A percentile compares a stretch with the other conserved stretches of the same genome.
Evolutionary conservation across 2,329 filamentous ascomycete genomes (phyloP).

Genomic region (Zymoseptoria tritici): DNA sequence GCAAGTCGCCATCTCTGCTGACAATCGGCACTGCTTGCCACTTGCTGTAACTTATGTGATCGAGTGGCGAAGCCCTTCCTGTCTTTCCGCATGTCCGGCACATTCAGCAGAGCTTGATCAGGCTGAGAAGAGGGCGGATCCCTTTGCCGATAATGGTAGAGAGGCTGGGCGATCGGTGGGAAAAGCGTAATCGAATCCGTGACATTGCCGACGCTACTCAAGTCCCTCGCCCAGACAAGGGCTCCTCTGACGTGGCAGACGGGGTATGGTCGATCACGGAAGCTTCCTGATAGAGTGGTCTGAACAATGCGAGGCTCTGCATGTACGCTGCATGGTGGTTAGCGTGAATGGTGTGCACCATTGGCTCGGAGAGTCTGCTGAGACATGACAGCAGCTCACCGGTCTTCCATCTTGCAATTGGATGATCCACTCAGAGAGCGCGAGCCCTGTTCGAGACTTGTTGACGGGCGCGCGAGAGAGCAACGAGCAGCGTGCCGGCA

Average conservation of each 20-base stretch:
- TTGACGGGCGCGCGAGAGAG: neutral
- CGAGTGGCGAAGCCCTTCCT: constrained; percentile 37
- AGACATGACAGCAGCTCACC: constrained; percentile 1
- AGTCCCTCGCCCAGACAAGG: constrained; percentile 36
- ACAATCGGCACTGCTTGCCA: constrained; percentile 36
- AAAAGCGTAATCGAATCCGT: neutral
- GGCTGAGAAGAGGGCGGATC: constrained; percentile 3
- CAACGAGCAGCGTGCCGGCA: neutral
- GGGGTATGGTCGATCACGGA: constrained; percentile 25
- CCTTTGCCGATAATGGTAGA: constrained; percentile 2
- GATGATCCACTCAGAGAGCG: neutral
- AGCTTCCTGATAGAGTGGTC: neutral
- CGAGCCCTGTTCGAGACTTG: neutral
- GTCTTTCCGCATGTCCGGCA: constrained; percentile 33
- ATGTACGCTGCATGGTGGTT: constrained; percentile 12
- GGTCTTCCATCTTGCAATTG: neutral
- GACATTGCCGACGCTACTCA: neutral
- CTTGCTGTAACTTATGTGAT: constrained; percentile 34
- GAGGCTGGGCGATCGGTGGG: constrained; percentile 19
- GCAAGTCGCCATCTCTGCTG: constrained; percentile 18
- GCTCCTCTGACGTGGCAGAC: constrained; percentile 48
- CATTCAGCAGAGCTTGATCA: constrained; percentile 3
- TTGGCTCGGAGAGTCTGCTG: constrained; percentile 2
- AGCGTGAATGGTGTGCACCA: neutral
- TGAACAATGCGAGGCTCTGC: neutral